These are phyloP conservation scores for Agapanthus africanus DNA, from an alignment of 106 monocot species.

Conservation along the genomic window DNA sequence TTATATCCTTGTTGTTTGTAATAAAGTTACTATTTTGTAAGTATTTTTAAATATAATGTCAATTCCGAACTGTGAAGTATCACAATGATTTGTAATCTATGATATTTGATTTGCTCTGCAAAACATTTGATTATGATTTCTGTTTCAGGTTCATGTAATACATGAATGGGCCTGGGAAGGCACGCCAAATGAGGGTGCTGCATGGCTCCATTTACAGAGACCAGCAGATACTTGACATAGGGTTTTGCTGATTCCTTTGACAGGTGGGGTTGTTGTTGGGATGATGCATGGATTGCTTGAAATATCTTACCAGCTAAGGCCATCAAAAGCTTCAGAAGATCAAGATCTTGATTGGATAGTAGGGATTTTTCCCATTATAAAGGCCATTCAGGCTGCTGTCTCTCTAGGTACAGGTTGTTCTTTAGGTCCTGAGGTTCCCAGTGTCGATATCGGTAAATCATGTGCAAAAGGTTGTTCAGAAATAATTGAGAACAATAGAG, in stretches of 20 bases:
- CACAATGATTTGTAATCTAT: not conserved
- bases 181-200: constrained; percentile 85
- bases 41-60: no score
- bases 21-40: no score
- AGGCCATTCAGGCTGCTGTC: constrained; percentile 82
- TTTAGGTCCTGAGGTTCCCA: constrained; percentile 83
- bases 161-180: constrained; percentile 98
- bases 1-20: no score
- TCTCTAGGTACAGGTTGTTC: constrained; percentile 87
- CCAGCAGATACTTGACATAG: constrained; percentile 84
- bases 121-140: no score
- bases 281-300: constrained; percentile 96
- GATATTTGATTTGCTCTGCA: no score
- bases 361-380: constrained; percentile 74
- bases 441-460: constrained; percentile 92
- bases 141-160: constrained; percentile 70
- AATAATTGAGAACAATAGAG: constrained; percentile 92
- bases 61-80: not conserved
- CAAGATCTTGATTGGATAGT: constrained; percentile 46
- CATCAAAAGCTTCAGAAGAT: constrained; percentile 42
- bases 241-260: constrained; percentile 71
- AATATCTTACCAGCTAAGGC: constrained; percentile 82
- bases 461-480: constrained; percentile 86
- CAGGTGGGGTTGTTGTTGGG: constrained; percentile 87
- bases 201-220: constrained; percentile 82